Evolutionary conservation across 1,284 basidiomycete species (phyloP).

Genomic region (Austroboletus niveus): DNA sequence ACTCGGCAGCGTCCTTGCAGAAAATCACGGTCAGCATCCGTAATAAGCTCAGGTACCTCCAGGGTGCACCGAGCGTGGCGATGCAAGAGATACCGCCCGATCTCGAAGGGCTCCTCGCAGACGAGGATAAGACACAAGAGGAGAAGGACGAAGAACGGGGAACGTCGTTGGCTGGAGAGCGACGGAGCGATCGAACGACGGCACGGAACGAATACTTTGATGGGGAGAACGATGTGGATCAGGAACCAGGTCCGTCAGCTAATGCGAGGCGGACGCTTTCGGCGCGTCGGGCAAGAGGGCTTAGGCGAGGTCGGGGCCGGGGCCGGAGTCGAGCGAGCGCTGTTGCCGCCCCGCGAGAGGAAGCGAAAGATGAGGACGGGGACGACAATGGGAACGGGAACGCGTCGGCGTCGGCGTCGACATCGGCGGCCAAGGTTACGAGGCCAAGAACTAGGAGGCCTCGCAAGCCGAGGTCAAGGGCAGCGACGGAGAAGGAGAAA

Average conservation of each 20-base stretch:
- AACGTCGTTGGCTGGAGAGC: slow-evolving; percentile 58
- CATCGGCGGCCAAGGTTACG: slow-evolving; percentile 2
- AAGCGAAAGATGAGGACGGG: slow-evolving; percentile 12
- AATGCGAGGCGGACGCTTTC: slow-evolving; percentile 13
- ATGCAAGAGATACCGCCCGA: slow-evolving; percentile 98
- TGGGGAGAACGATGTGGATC: slow-evolving; percentile 66
- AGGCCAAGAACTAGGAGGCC: slow-evolving; percentile 21
- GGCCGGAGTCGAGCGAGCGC: slow-evolving; percentile 22
- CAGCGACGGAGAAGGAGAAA: slow-evolving; percentile 37
- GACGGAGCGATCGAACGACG: slow-evolving; percentile 47
- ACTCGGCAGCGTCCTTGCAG: slow-evolving; percentile 80
- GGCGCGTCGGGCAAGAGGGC: slow-evolving; percentile 30
- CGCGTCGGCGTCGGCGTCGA: background rate
- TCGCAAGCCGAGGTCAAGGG: slow-evolving; percentile 29
- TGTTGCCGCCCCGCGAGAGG: slow-evolving; percentile 10
- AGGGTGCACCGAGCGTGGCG: slow-evolving; percentile 93
- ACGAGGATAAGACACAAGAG: slow-evolving; percentile 71
- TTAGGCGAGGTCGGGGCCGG: slow-evolving; percentile 32
- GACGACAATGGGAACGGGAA: slow-evolving; percentile 26
- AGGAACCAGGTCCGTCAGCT: slow-evolving; percentile 33
- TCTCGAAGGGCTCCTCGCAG: slow-evolving; percentile 74
- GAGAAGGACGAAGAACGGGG: slow-evolving; percentile 70
- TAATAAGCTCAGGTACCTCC: slow-evolving; percentile 91
- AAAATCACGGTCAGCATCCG: slow-evolving; percentile 83
- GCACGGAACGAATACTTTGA: slow-evolving; percentile 72